Base-by-base conservation (phyloP, 75 land plant genomes). In the Cryptomeria japonica region DNA sequence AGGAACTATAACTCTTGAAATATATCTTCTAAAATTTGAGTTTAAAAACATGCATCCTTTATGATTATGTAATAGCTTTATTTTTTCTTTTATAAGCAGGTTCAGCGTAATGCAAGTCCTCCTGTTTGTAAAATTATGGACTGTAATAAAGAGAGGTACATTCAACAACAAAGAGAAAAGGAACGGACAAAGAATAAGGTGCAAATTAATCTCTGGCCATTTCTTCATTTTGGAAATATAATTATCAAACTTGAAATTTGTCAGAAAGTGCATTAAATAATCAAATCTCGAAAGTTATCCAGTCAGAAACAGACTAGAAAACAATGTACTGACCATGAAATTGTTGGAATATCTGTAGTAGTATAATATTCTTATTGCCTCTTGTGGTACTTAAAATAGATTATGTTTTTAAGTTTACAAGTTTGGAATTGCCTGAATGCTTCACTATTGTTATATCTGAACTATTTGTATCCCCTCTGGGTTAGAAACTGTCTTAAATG, bases 71-170 rank as follows among this genome's bases (percentile, higher is more conserved):
- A 13, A 84, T 70, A 41, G 41, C 70, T 61, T 34, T 9, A 86
- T 44, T 78, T 31, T 32, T 42, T 41, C 39, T 85, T 15, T 5
- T 46, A 36, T 34, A 31, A 47, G 80, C 91, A 95, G 96, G 96
- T 95, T 87, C 86, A 93, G 78, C 61, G 86, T 31, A 46, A 68
- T 36, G 92, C 91, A 78, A 64, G 94, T 32, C 96, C 95, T 34
- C 91, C 93, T 89, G 96, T 95, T 38, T 95, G 96, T 84, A 94
- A 93, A 90, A 49, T 95, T 86, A 91, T 95, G 93, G 93, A 95
- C 86, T 94, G 55, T 83, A 88, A 93, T 84, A 90, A 83, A 83
- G 96, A 93, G 87, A 93, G 77, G 86, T 95, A 89, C 70, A 84
- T 88, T 36, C 84, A 92, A 64, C 83, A 93, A 79, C 13, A 90